These are phyloP conservation scores for Monocercomonoides exilis DNA, from an alignment of 78 protist species.

Conservation along the genomic window DNA sequence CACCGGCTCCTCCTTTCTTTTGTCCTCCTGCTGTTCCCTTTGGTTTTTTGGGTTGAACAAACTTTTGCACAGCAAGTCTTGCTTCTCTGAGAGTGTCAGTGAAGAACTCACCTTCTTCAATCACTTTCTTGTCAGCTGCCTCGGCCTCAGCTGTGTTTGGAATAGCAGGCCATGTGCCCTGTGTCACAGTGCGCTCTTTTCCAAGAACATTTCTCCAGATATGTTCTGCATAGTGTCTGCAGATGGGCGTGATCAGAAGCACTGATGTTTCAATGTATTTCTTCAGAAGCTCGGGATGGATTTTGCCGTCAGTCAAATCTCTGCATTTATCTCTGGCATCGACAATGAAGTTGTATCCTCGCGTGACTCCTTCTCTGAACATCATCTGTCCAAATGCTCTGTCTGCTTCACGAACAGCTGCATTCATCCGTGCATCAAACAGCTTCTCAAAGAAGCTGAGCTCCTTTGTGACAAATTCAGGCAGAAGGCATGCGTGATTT, in stretches of 20 bases:
- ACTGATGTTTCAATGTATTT: conserved; percentile 62
- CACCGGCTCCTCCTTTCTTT: neutral
- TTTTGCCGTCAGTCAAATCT: neutral
- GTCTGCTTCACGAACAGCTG: conserved; percentile 35
- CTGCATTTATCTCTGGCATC: conserved; percentile 68
- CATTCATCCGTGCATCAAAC: conserved; percentile 54
- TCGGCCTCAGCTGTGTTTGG: neutral
- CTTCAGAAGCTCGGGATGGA: conserved; percentile 52
- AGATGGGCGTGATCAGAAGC: conserved; percentile 77
- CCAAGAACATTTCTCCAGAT: conserved; percentile 72
- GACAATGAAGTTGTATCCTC: conserved; percentile 66
- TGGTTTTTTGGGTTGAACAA: neutral
- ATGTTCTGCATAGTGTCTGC: conserved; percentile 89
- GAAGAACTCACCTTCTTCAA: neutral
- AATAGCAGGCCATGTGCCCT: conserved; percentile 32
- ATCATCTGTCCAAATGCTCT: conserved; percentile 38
- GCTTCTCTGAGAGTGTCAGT: neutral
- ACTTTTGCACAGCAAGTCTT: neutral
- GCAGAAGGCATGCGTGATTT: neutral
- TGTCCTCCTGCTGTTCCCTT: neutral
- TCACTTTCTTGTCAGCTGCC: neutral
- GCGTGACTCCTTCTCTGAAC: conserved; percentile 79
- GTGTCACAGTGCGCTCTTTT: conserved; percentile 37
- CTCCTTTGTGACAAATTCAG: neutral
- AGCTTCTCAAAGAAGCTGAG: conserved; percentile 49